phyloP scores from a whole-genome alignment of 2,329 filamentous ascomycete species.

The Tolypocladium nubicola region DNA sequence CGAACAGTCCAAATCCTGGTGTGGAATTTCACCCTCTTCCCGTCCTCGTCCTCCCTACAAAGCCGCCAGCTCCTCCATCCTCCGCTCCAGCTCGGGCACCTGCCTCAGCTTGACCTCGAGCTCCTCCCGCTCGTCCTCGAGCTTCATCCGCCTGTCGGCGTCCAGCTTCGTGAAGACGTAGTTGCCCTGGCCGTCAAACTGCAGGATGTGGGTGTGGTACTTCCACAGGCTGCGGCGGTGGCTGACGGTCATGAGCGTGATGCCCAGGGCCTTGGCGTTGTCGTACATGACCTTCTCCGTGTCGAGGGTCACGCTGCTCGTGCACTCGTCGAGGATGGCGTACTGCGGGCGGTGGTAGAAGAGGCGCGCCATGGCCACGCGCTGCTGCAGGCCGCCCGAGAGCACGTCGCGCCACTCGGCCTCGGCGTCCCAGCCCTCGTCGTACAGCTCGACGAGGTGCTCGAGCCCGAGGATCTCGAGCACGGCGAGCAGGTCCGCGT shows the following conservation, averaged over 20 bases:
- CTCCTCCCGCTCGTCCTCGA: conserved; percentile 97
- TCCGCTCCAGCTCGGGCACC: conserved; percentile 77
- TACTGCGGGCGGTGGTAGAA: conserved; percentile 92
- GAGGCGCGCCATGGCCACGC: conserved; percentile 88
- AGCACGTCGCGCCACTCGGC: conserved; percentile 95
- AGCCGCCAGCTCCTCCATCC: conserved; percentile 66
- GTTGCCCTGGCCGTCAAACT: conserved; percentile 90
- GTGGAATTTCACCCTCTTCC: neutral
- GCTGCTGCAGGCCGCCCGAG: conserved; percentile 85
- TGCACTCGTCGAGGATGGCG: conserved; percentile 95
- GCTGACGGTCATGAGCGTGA: conserved; percentile 94
- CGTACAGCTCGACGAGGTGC: conserved; percentile 66
- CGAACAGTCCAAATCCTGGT: neutral
- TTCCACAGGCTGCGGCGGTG: conserved; percentile 91
- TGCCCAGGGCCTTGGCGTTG: conserved; percentile 79
- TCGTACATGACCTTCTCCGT: conserved; percentile 97
- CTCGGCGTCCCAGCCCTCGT: conserved; percentile 79
- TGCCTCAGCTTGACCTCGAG: conserved; percentile 75
- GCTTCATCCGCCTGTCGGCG: conserved; percentile 69
- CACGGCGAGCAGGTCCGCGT: conserved; percentile 68
- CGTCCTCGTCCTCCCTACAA: conserved; percentile 3
- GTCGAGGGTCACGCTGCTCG: conserved; percentile 86
- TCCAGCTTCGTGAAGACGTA: conserved; percentile 87
- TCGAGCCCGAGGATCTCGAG: conserved; percentile 74
- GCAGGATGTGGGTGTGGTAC: conserved; percentile 87